Evolutionary conservation across 169 alveolate genomes (phyloP).

Genomic region (Toxoplasma gondii): DNA sequence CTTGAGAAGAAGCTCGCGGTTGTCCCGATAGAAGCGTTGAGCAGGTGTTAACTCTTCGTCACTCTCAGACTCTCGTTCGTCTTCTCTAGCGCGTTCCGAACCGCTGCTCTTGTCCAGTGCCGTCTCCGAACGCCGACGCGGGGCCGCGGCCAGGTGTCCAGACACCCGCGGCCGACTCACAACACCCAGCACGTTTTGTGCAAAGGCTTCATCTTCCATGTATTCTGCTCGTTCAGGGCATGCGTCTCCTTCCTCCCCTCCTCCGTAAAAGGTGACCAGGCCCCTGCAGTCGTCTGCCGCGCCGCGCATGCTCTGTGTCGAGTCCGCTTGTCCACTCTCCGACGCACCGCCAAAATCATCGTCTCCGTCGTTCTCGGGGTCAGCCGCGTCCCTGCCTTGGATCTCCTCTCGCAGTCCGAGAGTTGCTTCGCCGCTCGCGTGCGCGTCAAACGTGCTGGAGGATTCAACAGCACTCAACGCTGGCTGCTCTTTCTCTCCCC

Average conservation of each 20-base stretch:
- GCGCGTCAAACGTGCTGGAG: no score
- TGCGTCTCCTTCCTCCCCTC: neutral
- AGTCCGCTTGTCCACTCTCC: neutral
- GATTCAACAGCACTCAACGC: no score
- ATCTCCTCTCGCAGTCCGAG: no score
- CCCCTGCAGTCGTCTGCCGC: neutral
- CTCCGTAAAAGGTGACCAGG: neutral
- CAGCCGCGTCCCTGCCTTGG: no score
- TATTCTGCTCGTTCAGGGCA: neutral
- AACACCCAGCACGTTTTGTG: neutral
- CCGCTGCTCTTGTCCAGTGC: neutral
- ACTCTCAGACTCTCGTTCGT: slow-evolving; percentile 16
- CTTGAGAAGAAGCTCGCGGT: slow-evolving; percentile 65
- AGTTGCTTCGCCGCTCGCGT: no score
- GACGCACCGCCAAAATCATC: neutral
- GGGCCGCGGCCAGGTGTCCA: neutral
- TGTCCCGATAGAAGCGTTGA: slow-evolving; percentile 68
- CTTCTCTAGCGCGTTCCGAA: neutral
- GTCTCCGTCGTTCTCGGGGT: neutral
- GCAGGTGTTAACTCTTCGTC: slow-evolving; percentile 68
- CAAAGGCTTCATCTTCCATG: neutral
- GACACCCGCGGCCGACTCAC: slow-evolving; percentile 1
- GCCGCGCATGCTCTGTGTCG: neutral
- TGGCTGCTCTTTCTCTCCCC: neutral
- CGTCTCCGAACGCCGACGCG: neutral